Evolutionary conservation across 176 grass and related monocot genomes (phyloP), one percentile per base, ranked within the genome.

Genomic region (Bromus sterilis): DNA sequence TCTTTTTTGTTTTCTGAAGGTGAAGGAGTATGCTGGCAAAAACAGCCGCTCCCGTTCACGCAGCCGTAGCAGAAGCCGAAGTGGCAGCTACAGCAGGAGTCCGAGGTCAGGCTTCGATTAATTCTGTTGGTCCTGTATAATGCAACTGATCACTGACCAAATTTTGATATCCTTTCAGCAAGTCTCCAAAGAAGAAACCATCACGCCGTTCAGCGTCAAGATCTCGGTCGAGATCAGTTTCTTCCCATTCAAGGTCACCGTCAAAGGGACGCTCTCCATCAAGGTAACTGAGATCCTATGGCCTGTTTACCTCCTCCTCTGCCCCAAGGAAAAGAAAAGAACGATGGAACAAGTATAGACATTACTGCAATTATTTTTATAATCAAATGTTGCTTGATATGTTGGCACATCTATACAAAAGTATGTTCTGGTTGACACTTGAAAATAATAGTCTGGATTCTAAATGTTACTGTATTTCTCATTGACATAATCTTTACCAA

Each of bases 1-100:
- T 2, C 26, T 26, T 48, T 48, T 9, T 80, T 46, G 5, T 72
- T 62, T 77, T 29, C 26, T 72, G 39, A 58, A 94, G 93, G 93
- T 95, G 21, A 92, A 83, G 67, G 89, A 95, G 80, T 90, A 95
- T 85, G 81, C 79, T 66, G 76, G 79, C 5, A 82, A 53, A 58
- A 64, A 37, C n/a, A 84, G 85, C 56, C 56, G 72, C 28, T 87
- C 84, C 33, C 42, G 67, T 36, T 84, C 82, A 55, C 71, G 71
- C 75, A 83, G 81, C 58, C 81, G 53, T 5, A 81, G 76, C 68
- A 73, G 80, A 33, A 91, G 89, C 60, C 49, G 68, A 75, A 87
- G 89, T 37, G 84, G 35, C 59, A 87, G 81, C 46, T 81, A 91
- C 64, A 84, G 80, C 77, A 79, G 76, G 62, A 84, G 76, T 66